Evolutionary conservation across 2,329 filamentous ascomycete genomes (phyloP).

Genomic region (Hypoxylon rubiginosum): DNA sequence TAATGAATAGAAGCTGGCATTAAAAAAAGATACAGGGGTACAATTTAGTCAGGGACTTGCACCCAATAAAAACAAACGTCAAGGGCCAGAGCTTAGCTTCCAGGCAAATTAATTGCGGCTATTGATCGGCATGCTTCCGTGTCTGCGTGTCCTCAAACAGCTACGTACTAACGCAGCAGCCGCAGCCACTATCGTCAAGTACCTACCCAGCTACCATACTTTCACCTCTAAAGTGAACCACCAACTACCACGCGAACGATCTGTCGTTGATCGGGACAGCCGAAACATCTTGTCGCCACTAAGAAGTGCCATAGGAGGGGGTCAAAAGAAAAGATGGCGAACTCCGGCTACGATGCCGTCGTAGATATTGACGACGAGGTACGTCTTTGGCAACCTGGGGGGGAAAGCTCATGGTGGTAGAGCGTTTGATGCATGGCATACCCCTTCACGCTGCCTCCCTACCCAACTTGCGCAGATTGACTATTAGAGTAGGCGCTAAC

Average conservation of each 20-base stretch:
- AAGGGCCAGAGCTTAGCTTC: slow-evolving; percentile 9
- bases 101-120: slow-evolving; percentile 39
- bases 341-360: slow-evolving; percentile 95
- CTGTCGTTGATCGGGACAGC: neutral
- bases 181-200: slow-evolving; percentile 18
- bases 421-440: neutral
- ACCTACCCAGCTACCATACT: neutral
- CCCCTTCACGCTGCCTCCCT: neutral
- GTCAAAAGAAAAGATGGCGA: slow-evolving; percentile 71
- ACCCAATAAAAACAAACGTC: slow-evolving; percentile 27
- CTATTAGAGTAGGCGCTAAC: slow-evolving; percentile 15
- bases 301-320: slow-evolving; percentile 30
- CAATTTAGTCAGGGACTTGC: neutral
- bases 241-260: neutral
- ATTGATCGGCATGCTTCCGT: slow-evolving; percentile 51
- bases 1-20: neutral
- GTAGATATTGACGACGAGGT: slow-evolving; percentile 98
- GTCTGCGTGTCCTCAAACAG: slow-evolving; percentile 47
- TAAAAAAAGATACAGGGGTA: slow-evolving; percentile 22
- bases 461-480: neutral
- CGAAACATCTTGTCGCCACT: neutral
- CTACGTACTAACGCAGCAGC: neutral
- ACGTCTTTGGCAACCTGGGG: slow-evolving; percentile 43
- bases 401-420: neutral
- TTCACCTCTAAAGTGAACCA: neutral